phyloP scores from a whole-genome alignment of 169 alveolate genomes.

The Plasmodium adleri region DNA sequence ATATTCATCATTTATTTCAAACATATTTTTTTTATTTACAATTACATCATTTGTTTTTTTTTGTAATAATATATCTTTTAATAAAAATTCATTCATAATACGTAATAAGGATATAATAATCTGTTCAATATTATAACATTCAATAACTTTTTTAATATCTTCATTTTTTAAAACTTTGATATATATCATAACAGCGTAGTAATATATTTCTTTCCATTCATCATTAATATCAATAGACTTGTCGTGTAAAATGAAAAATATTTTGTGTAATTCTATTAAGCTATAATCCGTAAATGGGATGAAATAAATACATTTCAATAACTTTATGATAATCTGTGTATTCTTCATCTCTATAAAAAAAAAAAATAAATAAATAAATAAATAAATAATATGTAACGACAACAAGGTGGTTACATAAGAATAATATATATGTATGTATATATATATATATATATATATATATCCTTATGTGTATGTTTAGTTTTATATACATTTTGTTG shows the following conservation, averaged over 20 bases:
- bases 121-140: conserved; percentile 32
- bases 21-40: not conserved
- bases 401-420: not conserved
- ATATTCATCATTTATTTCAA: not conserved
- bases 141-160: conserved; percentile 27
- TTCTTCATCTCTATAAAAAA: conserved; percentile 30
- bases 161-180: conserved; percentile 49
- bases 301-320: conserved; percentile 39
- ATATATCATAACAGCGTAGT: conserved; percentile 56
- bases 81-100: conserved; percentile 42
- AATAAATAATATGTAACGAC: too few species aligned
- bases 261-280: conserved; percentile 54
- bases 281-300: conserved; percentile 57
- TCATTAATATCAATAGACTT: conserved; percentile 28
- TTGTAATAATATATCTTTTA: conserved; percentile 13
- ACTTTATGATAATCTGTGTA: conserved; percentile 25
- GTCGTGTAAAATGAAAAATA: conserved; percentile 54
- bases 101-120: conserved; percentile 28
- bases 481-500: not conserved
- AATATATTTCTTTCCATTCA: conserved; percentile 66
- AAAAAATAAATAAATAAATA: not conserved
- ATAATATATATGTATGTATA: not conserved
- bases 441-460: not conserved
- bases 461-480: not conserved
- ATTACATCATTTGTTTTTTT: conserved; percentile 9